Evolutionary conservation across 2,329 filamentous ascomycete genomes (phyloP).

Genomic region (Colletotrichum limetticola): DNA sequence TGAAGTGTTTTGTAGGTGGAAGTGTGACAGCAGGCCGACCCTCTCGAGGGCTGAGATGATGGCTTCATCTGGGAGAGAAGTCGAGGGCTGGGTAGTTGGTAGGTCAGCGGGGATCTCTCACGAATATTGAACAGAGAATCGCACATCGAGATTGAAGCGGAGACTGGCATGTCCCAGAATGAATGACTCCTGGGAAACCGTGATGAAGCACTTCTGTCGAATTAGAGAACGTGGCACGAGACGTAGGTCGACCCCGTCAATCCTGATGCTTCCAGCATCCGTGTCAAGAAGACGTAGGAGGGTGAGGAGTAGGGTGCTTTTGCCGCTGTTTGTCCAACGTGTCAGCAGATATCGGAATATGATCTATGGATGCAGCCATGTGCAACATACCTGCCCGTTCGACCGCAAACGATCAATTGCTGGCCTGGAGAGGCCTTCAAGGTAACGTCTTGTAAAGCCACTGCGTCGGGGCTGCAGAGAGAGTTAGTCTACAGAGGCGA

Average conservation of each 20-base stretch:
- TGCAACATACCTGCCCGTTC: slow-evolving; percentile 21
- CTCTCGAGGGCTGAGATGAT: background rate
- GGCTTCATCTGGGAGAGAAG: background rate
- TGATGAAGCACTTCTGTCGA: slow-evolving; percentile 17
- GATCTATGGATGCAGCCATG: background rate
- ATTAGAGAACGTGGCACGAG: background rate
- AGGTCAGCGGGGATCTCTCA: background rate
- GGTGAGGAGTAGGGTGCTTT: slow-evolving; percentile 8
- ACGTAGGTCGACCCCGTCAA: slow-evolving; percentile 17
- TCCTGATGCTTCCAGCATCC: background rate
- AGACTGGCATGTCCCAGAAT: slow-evolving; percentile 10
- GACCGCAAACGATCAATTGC: slow-evolving; percentile 13
- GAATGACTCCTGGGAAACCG: slow-evolving; percentile 7
- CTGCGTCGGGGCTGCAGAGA: background rate
- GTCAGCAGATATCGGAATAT: background rate
- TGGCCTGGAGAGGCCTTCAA: slow-evolving; percentile 4
- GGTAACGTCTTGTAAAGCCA: background rate
- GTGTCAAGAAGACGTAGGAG: slow-evolving; percentile 13
- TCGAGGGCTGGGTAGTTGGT: background rate
- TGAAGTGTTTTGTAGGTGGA: background rate
- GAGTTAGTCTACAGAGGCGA: background rate
- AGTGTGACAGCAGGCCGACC: background rate
- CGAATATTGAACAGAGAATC: background rate
- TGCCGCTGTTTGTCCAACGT: background rate
- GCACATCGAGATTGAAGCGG: slow-evolving; percentile 26